These are phyloP conservation scores for Candida anglica DNA, from an alignment of 805 yeast species.

Conservation along the genomic window DNA sequence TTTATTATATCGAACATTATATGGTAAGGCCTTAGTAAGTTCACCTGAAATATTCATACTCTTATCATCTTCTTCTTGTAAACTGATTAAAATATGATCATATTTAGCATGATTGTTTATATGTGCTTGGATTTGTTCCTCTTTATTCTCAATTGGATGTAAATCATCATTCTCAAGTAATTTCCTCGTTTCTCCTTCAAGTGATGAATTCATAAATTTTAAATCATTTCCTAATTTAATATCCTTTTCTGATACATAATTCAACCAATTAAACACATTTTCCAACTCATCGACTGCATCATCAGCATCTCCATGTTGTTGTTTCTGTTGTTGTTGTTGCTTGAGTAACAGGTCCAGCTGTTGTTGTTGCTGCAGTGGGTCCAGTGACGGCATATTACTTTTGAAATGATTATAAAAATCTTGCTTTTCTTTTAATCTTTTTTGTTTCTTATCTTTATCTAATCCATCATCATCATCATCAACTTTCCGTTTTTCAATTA, in stretches of 20 bases:
- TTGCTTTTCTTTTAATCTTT: slow-evolving; percentile 33
- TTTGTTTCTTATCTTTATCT: slow-evolving; percentile 30
- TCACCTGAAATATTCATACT: slow-evolving; percentile 11
- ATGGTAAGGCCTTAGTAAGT: slow-evolving; percentile 23
- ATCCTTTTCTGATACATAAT: slow-evolving; percentile 33
- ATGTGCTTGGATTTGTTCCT: slow-evolving; percentile 17
- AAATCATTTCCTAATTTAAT: slow-evolving; percentile 33
- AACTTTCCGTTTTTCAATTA: slow-evolving; percentile 36
- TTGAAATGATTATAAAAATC: slow-evolving; percentile 37
- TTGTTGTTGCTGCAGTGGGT: no score
- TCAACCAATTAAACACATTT: slow-evolving; percentile 32
- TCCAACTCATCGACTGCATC: slow-evolving; percentile 15
- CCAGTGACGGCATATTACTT: slow-evolving; percentile 16
- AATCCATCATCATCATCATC: slow-evolving; percentile 24
- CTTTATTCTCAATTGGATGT: slow-evolving; percentile 21
- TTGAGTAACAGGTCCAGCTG: no score
- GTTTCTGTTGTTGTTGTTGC: slow-evolving; percentile 19
- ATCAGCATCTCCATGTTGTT: slow-evolving; percentile 12
- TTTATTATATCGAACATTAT: slow-evolving; percentile 26
- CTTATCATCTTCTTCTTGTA: slow-evolving; percentile 14
- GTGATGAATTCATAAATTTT: slow-evolving; percentile 26
- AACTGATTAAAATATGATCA: slow-evolving; percentile 24
- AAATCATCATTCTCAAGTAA: slow-evolving; percentile 23
- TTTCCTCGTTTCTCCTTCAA: slow-evolving; percentile 21
- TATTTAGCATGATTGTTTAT: slow-evolving; percentile 21